These are phyloP conservation scores for Metarhizium sp. DNA, from an alignment of 2,329 filamentous ascomycete genomes.

Conservation along the genomic window DNA sequence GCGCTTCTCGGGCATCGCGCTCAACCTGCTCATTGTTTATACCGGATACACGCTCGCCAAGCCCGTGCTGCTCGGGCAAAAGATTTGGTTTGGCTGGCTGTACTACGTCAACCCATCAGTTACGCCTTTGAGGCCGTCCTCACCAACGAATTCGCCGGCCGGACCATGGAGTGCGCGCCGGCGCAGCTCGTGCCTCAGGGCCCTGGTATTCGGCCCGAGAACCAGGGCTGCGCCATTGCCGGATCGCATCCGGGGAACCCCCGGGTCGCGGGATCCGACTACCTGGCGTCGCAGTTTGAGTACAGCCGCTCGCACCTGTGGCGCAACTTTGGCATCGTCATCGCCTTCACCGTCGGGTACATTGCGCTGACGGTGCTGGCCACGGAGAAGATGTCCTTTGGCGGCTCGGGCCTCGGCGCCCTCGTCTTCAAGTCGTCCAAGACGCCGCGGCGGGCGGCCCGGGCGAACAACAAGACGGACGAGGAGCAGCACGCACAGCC, in stretches of 20 bases:
- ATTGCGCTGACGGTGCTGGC: constrained; percentile 60
- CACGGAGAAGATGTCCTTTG: constrained; percentile 57
- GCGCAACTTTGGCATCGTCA: constrained; percentile 66
- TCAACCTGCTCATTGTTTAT: constrained; percentile 38
- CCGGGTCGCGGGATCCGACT: constrained; percentile 45
- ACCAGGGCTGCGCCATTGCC: constrained; percentile 40
- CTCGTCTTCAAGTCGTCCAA: constrained; percentile 53
- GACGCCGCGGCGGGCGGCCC: constrained; percentile 4
- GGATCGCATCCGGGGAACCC: constrained; percentile 36
- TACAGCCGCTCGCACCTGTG: constrained; percentile 49
- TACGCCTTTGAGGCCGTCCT: constrained; percentile 59
- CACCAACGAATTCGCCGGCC: constrained; percentile 53
- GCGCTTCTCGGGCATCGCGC: constrained; percentile 39
- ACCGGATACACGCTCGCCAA: constrained; percentile 40
- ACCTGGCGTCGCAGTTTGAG: constrained; percentile 35
- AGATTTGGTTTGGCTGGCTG: constrained; percentile 58
- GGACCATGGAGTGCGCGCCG: constrained; percentile 36
- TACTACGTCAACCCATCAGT: constrained; percentile 56
- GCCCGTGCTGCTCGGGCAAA: constrained; percentile 45
- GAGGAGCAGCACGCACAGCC: constrained; percentile 12
- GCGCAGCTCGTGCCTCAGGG: constrained; percentile 37
- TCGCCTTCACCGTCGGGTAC: constrained; percentile 65
- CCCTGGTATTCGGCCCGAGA: constrained; percentile 26
- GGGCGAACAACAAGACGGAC: constrained; percentile 6
- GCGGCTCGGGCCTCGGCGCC: constrained; percentile 53